Conservation (phyloP, 345 rosid species). For the Chamaenerion angustifolium region DNA sequence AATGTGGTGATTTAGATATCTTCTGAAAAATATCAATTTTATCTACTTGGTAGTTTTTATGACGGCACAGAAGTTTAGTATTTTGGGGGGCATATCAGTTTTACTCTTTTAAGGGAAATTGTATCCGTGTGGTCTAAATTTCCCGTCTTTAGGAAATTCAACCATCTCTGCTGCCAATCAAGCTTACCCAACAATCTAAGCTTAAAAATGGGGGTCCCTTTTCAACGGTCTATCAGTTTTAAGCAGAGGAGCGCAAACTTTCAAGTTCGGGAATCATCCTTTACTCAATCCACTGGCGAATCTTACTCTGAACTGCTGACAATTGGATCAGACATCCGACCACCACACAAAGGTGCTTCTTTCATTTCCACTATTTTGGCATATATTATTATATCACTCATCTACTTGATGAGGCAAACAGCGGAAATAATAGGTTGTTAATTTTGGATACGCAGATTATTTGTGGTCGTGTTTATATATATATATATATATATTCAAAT, state of each 20-base stretch:
- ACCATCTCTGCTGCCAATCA: conserved; percentile 15
- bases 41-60: no score
- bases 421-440: no score
- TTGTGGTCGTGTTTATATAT: no score
- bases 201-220: conserved; percentile 36
- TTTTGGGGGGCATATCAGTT: no score
- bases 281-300: conserved; percentile 60
- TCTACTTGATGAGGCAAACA: no score
- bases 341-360: conserved; percentile 19
- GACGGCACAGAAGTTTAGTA: background rate
- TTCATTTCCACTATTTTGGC: background rate
- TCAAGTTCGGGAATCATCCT: conserved; percentile 57
- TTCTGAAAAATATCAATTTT: no score
- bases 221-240: conserved; percentile 17
- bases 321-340: conserved; percentile 28
- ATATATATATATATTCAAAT: no score
- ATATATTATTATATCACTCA: background rate
- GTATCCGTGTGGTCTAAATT: conserved; percentile 16
- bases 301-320: conserved; percentile 47
- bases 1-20: no score
- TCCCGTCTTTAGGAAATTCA: conserved; percentile 32
- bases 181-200: conserved; percentile 19
- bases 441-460: no score
- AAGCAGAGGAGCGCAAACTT: conserved; percentile 33
- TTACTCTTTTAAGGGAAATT: conserved; percentile 15